phyloP scores from a whole-genome alignment of 1,284 basidiomycete species.

The Sanghuangporus baumii region DNA sequence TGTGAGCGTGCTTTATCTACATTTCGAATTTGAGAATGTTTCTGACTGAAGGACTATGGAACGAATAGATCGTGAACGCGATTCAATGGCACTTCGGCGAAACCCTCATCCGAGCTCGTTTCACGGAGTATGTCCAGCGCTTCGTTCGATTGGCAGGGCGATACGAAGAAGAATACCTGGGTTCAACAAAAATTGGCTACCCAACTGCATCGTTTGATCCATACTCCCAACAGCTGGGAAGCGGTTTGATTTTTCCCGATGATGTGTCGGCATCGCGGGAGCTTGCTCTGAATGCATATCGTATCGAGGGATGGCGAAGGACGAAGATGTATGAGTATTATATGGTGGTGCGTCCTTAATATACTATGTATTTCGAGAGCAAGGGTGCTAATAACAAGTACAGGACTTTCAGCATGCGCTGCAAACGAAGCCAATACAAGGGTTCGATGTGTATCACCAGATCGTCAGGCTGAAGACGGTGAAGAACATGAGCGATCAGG shows the following conservation, averaged over 20 bases:
- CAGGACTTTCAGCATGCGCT: constrained; percentile 53
- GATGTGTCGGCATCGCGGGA: constrained; percentile 55
- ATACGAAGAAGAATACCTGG: constrained; percentile 71
- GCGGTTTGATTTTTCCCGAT: constrained; percentile 65
- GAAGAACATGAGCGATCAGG: constrained; percentile 53
- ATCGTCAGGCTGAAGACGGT: constrained; percentile 60
- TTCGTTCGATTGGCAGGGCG: constrained; percentile 74
- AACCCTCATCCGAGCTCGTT: constrained; percentile 67
- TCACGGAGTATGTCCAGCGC: constrained; percentile 70
- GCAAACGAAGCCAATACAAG: constrained; percentile 44
- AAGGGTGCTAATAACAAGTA: neutral
- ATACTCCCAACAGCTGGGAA: constrained; percentile 46
- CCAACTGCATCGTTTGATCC: constrained; percentile 41
- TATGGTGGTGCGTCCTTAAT: constrained; percentile 41
- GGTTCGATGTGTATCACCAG: constrained; percentile 72
- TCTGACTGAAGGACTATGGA: neutral
- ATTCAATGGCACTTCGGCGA: constrained; percentile 78
- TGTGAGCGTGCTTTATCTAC: constrained; percentile 40
- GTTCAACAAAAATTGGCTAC: constrained; percentile 62
- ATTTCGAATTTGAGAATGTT: neutral
- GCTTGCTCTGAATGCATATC: constrained; percentile 57
- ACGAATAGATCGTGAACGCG: constrained; percentile 54
- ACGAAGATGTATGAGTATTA: constrained; percentile 63
- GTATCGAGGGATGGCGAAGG: constrained; percentile 78
- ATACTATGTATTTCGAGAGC: neutral